phyloP scores from a whole-genome alignment of 805 yeast species.

The Candida easanensis region DNA sequence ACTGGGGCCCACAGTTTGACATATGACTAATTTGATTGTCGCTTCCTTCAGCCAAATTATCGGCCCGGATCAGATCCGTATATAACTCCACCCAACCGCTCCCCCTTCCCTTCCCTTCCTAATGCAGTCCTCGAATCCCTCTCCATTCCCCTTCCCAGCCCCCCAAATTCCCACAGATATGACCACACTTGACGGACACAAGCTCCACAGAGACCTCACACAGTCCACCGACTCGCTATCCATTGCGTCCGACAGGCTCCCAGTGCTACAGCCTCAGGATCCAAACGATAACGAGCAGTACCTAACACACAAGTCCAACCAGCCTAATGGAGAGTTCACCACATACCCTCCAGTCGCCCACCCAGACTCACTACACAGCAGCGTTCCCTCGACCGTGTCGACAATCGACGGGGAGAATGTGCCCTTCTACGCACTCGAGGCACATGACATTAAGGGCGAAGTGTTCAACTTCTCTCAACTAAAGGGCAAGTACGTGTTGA shows the following conservation, averaged over 20 bases:
- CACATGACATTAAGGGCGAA: slow-evolving; percentile 57
- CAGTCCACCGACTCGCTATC: neutral
- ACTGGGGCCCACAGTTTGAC: too few relatives aligned
- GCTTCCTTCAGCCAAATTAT: too few relatives aligned
- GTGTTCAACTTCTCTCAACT: slow-evolving; percentile 57
- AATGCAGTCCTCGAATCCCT: too few relatives aligned
- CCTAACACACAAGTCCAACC: slow-evolving; percentile 5
- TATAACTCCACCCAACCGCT: too few relatives aligned
- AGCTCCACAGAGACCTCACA: slow-evolving; percentile 9
- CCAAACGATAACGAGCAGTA: slow-evolving; percentile 4
- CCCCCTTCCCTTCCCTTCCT: too few relatives aligned
- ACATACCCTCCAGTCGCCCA: neutral
- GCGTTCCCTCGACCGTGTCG: neutral
- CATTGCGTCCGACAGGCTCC: neutral
- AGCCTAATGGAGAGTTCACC: neutral
- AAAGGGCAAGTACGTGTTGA: slow-evolving; percentile 75
- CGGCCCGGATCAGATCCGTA: too few relatives aligned
- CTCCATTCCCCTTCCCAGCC: neutral
- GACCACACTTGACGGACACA: slow-evolving; percentile 8
- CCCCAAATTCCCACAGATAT: neutral
- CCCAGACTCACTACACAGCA: neutral
- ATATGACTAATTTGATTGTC: too few relatives aligned
- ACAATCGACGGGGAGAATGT: slow-evolving; percentile 21
- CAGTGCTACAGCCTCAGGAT: neutral
- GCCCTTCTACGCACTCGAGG: slow-evolving; percentile 61